Evolutionary conservation across 768 basidiomycete genomes (phyloP).

Genomic region (Tulasnella sp.): DNA sequence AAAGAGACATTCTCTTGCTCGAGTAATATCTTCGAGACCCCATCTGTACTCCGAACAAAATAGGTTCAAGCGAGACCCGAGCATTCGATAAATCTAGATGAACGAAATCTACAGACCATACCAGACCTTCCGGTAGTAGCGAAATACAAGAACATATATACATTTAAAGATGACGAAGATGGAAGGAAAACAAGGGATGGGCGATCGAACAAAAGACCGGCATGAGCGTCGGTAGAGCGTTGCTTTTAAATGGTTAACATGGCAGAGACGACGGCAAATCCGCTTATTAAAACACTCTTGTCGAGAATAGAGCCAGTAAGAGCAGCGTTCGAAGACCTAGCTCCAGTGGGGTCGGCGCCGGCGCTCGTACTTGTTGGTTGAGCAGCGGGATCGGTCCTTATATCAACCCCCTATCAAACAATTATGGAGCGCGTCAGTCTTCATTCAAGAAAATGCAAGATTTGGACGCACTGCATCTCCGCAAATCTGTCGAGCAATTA

Average conservation of each 20-base stretch:
- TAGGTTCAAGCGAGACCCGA: neutral
- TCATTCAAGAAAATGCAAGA: neutral
- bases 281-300: neutral
- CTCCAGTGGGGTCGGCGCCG: neutral
- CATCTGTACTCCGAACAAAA: neutral
- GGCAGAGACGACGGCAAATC: neutral
- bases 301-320: neutral
- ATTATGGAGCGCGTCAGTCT: neutral
- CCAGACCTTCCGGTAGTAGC: neutral
- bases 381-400: neutral
- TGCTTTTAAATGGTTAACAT: neutral
- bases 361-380: neutral
- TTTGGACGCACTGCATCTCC: neutral
- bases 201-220: too few relatives aligned
- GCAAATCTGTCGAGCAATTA: neutral
- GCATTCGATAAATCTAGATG: too few relatives aligned
- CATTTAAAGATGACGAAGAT: too few relatives aligned
- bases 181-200: too few relatives aligned
- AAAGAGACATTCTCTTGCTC: neutral
- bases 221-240: too few relatives aligned
- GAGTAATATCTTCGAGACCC: neutral
- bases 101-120: neutral
- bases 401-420: neutral
- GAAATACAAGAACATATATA: neutral
- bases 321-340: constrained; percentile 28